A percentile compares a stretch with the other conserved stretches of the same genome.
phyloP scores from a whole-genome alignment of 2,329 filamentous ascomycete species.

The Calonectria crousiana region DNA sequence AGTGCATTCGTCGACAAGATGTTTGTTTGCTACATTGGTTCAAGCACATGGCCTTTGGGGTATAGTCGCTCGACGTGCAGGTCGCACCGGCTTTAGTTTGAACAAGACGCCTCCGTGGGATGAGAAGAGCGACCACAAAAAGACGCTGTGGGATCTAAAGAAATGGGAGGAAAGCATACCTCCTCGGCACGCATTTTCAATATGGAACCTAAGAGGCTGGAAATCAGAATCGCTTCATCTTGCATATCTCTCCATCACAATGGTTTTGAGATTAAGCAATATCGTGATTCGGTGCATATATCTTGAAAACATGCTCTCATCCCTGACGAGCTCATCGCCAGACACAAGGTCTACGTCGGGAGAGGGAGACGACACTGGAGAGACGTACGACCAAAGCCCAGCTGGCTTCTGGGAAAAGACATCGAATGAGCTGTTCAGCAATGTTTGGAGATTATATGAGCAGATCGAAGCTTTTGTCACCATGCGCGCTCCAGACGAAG shows the following conservation, averaged over 20 bases:
- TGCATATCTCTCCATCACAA: conserved; percentile 51
- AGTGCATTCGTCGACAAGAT: conserved; percentile 41
- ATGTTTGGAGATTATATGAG: conserved; percentile 51
- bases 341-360: background rate
- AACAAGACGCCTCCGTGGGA: conserved; percentile 40
- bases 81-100: conserved; percentile 24
- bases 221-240: conserved; percentile 51
- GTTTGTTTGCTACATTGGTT: conserved; percentile 52
- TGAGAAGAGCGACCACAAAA: conserved; percentile 41
- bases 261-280: conserved; percentile 52
- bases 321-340: conserved; percentile 25
- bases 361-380: background rate
- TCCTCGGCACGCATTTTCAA: conserved; percentile 47
- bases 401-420: conserved; percentile 44
- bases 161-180: conserved; percentile 49
- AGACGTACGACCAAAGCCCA: conserved; percentile 24
- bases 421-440: conserved; percentile 49
- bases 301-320: conserved; percentile 46
- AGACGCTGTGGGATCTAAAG: conserved; percentile 34
- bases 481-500: conserved; percentile 45
- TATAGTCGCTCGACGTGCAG: conserved; percentile 47
- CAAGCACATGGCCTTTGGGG: conserved; percentile 54
- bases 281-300: conserved; percentile 51
- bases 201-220: conserved; percentile 53
- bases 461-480: conserved; percentile 50